These are phyloP conservation scores for Sisymbrium irio DNA, from an alignment of 345 rosid genomes.

Conservation along the genomic window DNA sequence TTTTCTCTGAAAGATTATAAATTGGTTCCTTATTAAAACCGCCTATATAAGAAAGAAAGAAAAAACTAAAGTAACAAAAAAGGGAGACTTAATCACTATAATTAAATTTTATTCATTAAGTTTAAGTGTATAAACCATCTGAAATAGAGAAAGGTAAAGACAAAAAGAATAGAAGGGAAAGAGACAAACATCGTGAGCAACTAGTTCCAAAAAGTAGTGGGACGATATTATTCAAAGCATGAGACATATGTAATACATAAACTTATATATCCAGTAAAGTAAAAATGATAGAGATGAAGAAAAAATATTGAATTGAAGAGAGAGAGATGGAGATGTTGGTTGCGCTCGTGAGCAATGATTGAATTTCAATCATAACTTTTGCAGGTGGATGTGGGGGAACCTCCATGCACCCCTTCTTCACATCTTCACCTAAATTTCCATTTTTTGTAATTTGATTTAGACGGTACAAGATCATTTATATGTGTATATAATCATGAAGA, in stretches of 20 bases:
- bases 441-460: background rate
- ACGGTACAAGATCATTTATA: background rate
- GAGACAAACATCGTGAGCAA: conserved; percentile 32
- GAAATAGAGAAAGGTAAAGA: conserved; percentile 14
- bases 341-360: conserved; percentile 39
- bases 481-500: background rate
- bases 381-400: conserved; percentile 38
- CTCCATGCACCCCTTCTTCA: conserved; percentile 23
- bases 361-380: conserved; percentile 31
- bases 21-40: background rate
- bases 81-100: background rate
- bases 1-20: background rate
- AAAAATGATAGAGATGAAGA: background rate
- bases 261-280: conserved; percentile 21
- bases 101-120: background rate
- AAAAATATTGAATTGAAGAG: conserved; percentile 1
- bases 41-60: background rate
- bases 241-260: conserved; percentile 8
- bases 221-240: conserved; percentile 35
- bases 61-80: background rate
- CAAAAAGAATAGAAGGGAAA: conserved; percentile 28
- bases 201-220: conserved; percentile 31
- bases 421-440: conserved; percentile 25
- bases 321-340: conserved; percentile 19
- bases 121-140: background rate